Base-by-base conservation (phyloP, 192 early-diverging fungal genomes). In the Mortierella alpina region DNA sequence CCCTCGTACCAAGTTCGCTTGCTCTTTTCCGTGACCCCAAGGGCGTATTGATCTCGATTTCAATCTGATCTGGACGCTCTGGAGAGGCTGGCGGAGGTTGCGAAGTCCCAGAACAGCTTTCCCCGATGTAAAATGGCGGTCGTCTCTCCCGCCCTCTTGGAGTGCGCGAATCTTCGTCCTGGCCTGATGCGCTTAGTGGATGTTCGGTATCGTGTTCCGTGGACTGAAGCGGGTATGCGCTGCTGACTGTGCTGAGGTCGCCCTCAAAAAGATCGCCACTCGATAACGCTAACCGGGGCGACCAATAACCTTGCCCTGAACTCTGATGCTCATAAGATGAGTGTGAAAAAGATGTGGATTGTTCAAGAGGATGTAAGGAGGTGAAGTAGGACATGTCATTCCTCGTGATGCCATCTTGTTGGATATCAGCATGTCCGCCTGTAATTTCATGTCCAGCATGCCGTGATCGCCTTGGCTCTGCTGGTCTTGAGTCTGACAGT, bases 181-280 rank as follows among this genome's bases (percentile, higher is more conserved):
- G 13, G 23, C 15, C 39, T 15, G 15, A 10, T n/a, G 39, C 4
- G 0, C 31, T 5, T 0, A 1, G 15, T 42, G 3, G 7, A 14
- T 7, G 23, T 0, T n/a, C n/a, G n/a, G n/a, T n/a, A n/a, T 6
- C 6, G 15, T 18, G 40, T 59, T 9, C 23, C 8, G 15, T 59
- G 20, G 40, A 17, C 42, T 31, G 42, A 41, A 6, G 2, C 4
- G 2, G 7, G 39, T 42, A 7, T 14, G 39, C 5, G 11, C 40
- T 9, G 64, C 2, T 1, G 20, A 52, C 9, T 0, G 6, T 44
- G 13, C 59, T n/a, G 22, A 12, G 41, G 2, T 11, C 42, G n/a
- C 52, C 69, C 55, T 63, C 60, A 63, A 71, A 71, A 20, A 62
- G 39, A 55, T 55, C 31, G 14, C 44, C 41, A 53, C 52, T 44